Conservation (phyloP, 208 protist genomes). For the Naegleria gruberi region DNA sequence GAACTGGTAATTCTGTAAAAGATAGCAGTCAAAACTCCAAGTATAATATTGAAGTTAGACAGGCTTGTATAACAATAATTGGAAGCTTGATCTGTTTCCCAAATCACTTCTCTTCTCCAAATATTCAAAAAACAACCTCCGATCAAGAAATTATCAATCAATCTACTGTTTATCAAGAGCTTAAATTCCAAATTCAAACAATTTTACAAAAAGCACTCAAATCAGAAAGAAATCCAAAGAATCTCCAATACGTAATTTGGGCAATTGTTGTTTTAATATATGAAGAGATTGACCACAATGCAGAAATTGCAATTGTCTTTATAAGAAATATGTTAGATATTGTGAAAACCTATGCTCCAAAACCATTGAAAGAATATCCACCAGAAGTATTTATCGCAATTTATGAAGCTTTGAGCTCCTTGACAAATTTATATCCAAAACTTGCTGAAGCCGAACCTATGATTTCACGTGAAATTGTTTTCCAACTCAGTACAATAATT, state of each 20-base stretch:
- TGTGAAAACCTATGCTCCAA: neutral
- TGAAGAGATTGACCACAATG: conserved; percentile 1
- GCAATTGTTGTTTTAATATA: neutral
- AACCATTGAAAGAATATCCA: neutral
- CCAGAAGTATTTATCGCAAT: conserved; percentile 11
- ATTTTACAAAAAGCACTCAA: neutral
- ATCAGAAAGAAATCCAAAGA: neutral
- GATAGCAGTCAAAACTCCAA: neutral
- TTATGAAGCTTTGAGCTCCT: neutral
- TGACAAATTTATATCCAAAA: neutral
- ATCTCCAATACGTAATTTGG: conserved; percentile 9
- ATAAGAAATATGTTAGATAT: neutral
- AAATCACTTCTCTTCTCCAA: neutral
- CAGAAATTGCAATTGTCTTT: neutral
- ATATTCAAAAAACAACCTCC: too few relatives aligned
- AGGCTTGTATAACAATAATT: neutral
- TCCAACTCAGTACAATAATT: neutral
- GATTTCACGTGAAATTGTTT: neutral
- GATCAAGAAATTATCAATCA: neutral
- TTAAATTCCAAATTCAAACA: neutral
- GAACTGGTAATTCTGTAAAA: neutral
- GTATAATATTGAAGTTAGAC: neutral
- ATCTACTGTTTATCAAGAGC: neutral
- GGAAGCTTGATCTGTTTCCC: neutral
- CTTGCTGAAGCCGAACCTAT: neutral